Evolutionary conservation across 805 yeast genomes (phyloP).

Genomic region (Lachancea lanzarotensis): DNA sequence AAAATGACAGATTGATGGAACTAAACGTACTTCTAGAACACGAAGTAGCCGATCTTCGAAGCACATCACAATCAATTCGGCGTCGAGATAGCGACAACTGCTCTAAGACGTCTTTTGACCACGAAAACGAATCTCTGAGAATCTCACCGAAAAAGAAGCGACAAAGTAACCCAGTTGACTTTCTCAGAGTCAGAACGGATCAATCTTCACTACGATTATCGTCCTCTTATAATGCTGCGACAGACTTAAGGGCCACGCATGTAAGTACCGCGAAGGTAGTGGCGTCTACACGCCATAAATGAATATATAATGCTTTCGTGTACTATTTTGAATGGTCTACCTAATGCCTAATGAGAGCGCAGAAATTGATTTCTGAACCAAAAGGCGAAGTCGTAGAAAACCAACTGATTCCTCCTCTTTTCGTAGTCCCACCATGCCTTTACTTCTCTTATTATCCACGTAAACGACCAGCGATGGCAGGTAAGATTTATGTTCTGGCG

Average conservation of each 20-base stretch:
- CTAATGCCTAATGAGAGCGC: conserved; percentile 1
- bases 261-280: conserved; percentile 5
- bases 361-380: conserved; percentile 21
- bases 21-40: conserved; percentile 18
- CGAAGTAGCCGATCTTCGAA: conserved; percentile 14
- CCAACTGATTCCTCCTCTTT: conserved; percentile 23
- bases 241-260: neutral
- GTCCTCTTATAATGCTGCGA: conserved; percentile 1
- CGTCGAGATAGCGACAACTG: neutral
- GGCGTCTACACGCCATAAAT: conserved; percentile 4
- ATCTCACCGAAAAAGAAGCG: neutral
- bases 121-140: neutral
- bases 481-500: conserved; percentile 32
- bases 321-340: neutral
- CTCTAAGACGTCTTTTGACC: neutral
- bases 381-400: conserved; percentile 24
- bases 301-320: conserved; percentile 1
- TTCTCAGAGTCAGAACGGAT: conserved; percentile 10
- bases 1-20: conserved; percentile 17
- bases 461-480: conserved; percentile 21
- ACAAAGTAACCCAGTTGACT: neutral
- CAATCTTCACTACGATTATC: conserved; percentile 9
- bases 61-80: neutral
- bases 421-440: conserved; percentile 26
- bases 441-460: conserved; percentile 22